Percentiles rank a stretch among this genome's conserved stretches.
These are phyloP conservation scores for Ogataea parapolymorpha DNA, from an alignment of 805 yeast genomes.

Conservation along the genomic window DNA sequence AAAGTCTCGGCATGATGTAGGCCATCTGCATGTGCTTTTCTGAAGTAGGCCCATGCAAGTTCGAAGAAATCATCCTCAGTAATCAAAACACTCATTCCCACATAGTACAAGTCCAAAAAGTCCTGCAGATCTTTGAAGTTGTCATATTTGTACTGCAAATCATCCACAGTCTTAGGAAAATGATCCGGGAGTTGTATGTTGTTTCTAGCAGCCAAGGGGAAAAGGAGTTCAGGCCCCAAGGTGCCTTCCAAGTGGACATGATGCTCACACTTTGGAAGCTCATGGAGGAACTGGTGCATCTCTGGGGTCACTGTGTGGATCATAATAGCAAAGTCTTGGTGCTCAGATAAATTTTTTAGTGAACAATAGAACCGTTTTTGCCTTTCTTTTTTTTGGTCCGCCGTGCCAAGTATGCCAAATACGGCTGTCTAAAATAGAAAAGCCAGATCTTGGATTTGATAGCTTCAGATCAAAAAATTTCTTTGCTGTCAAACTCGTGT, in stretches of 20 bases:
- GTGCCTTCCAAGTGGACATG: slow-evolving; percentile 86
- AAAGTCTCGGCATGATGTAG: slow-evolving; percentile 71
- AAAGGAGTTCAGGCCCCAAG: slow-evolving; percentile 68
- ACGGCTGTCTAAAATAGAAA: background rate
- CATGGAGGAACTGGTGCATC: slow-evolving; percentile 53
- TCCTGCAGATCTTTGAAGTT: slow-evolving; percentile 69
- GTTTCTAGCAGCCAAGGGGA: slow-evolving; percentile 67
- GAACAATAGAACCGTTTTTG: slow-evolving; percentile 1
- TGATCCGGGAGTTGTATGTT: slow-evolving; percentile 53
- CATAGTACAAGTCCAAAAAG: slow-evolving; percentile 73
- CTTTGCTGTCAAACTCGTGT: background rate
- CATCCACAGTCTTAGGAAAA: slow-evolving; percentile 61
- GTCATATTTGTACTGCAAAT: slow-evolving; percentile 54
- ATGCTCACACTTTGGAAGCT: slow-evolving; percentile 84
- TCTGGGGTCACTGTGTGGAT: slow-evolving; percentile 32
- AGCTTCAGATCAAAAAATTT: background rate
- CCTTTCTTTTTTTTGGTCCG: background rate
- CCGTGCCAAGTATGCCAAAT: background rate
- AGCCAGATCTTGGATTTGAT: background rate
- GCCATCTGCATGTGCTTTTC: slow-evolving; percentile 55
- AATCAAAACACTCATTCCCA: slow-evolving; percentile 74
- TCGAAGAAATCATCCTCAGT: slow-evolving; percentile 71
- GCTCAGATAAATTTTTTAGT: slow-evolving; percentile 1
- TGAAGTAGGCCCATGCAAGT: slow-evolving; percentile 71
- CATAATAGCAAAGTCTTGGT: slow-evolving; percentile 6